These are phyloP conservation scores for Tetracladium marchalianum DNA, from an alignment of 495 filamentous ascomycete species.

Conservation along the genomic window DNA sequence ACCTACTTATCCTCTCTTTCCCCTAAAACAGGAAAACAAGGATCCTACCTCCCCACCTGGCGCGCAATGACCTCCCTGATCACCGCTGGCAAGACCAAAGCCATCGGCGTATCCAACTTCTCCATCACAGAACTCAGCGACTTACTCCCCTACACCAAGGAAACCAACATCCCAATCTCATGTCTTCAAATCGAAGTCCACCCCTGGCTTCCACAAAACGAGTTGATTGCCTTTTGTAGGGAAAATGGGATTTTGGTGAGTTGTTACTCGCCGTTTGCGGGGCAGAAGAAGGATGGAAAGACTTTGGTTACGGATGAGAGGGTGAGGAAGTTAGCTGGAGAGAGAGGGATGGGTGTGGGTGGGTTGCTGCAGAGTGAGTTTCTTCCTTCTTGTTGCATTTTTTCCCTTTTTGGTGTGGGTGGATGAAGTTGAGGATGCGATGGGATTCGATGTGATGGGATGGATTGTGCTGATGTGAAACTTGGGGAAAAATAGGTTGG, in stretches of 20 bases:
- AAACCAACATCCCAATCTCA: constrained; percentile 49
- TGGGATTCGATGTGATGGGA: no score
- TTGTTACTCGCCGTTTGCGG: constrained; percentile 55
- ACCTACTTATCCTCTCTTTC: not conserved
- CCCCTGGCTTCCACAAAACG: constrained; percentile 48
- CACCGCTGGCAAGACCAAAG: constrained; percentile 66
- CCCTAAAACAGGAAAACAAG: constrained; percentile 1
- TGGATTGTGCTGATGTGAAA: no score
- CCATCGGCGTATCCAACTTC: constrained; percentile 76
- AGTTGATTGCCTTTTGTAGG: constrained; percentile 43
- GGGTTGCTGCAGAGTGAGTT: constrained; percentile 14
- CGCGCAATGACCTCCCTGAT: constrained; percentile 74
- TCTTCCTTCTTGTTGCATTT: not conserved
- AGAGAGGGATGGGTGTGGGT: constrained; percentile 25
- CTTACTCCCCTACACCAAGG: constrained; percentile 35
- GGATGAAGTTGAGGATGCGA: no score
- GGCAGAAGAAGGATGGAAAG: constrained; percentile 12
- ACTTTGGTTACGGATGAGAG: constrained; percentile 20
- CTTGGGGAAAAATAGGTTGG: not conserved
- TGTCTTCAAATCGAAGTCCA: constrained; percentile 58
- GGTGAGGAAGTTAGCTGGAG: constrained; percentile 22
- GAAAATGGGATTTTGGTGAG: constrained; percentile 48
- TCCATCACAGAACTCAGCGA: constrained; percentile 56
- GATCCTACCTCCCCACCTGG: constrained; percentile 5
- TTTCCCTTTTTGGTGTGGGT: not conserved